Conservation (phyloP, 148 eudicot genomes). For the Linanthus parryae region DNA sequence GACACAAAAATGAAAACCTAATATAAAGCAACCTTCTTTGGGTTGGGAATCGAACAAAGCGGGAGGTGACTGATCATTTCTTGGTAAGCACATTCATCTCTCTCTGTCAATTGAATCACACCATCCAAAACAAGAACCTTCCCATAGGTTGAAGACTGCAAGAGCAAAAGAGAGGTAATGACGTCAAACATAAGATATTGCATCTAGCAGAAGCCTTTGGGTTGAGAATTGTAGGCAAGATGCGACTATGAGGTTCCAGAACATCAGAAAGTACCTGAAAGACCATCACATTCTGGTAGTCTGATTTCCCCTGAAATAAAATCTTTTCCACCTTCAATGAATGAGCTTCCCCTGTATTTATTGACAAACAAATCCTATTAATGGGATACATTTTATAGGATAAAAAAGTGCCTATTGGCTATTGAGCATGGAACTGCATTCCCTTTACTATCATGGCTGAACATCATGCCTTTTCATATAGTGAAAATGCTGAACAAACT, state of each 20-base stretch:
- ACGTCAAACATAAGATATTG: neutral
- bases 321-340: constrained; percentile 87
- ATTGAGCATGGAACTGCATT: too few relatives aligned
- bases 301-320: constrained; percentile 77
- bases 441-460: too few relatives aligned
- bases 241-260: constrained; percentile 4
- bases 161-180: constrained; percentile 19
- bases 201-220: neutral
- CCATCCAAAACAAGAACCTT: constrained; percentile 95
- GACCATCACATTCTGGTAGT: constrained; percentile 86
- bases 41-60: constrained; percentile 88
- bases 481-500: too few relatives aligned
- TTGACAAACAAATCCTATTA: too few relatives aligned
- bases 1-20: too few relatives aligned
- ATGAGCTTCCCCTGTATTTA: constrained; percentile 80
- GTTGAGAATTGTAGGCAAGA: neutral
- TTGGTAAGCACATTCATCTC: constrained; percentile 97
- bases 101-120: constrained; percentile 92
- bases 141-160: constrained; percentile 90
- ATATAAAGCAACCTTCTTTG: constrained; percentile 64
- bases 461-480: too few relatives aligned
- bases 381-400: too few relatives aligned
- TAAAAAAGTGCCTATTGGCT: too few relatives aligned
- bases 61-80: constrained; percentile 96
- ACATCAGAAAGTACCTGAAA: constrained; percentile 56